Conservation (phyloP, 129 eudicot species). For the Centaurea solstitialis region DNA sequence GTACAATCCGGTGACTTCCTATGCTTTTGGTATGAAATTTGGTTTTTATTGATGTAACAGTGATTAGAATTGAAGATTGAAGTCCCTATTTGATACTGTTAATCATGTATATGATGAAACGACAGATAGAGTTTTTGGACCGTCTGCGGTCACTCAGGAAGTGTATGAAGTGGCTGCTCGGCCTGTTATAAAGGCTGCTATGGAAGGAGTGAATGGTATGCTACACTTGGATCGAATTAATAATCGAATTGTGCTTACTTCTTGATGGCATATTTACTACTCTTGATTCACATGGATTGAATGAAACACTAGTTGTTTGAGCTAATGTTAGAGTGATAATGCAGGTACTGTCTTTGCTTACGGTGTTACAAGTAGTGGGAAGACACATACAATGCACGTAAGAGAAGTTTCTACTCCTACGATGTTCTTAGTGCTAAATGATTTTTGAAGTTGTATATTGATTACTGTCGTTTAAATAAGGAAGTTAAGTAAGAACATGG, state of each 20-base stretch:
- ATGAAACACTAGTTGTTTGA: conserved; percentile 3
- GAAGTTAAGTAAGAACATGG: neutral
- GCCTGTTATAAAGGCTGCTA: conserved; percentile 91
- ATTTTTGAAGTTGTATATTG: neutral
- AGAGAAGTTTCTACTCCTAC: conserved; percentile 32
- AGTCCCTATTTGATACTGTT: conserved; percentile 3
- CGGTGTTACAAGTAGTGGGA: conserved; percentile 99
- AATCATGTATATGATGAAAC: conserved; percentile 15
- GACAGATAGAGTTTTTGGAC: conserved; percentile 90
- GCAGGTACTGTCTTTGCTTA: conserved; percentile 99
- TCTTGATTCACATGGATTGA: neutral
- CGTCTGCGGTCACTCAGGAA: conserved; percentile 70
- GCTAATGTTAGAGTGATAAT: conserved; percentile 30
- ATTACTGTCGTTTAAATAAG: neutral
- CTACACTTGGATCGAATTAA: conserved; percentile 3
- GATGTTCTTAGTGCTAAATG: conserved; percentile 6
- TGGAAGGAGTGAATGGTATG: conserved; percentile 97
- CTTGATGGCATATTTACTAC: neutral
- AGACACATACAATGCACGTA: conserved; percentile 99
- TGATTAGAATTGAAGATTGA: conserved; percentile 3
- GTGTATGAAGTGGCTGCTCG: conserved; percentile 96
- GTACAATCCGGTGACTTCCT: conserved; percentile 84
- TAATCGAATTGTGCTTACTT: neutral
- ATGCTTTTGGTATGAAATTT: conserved; percentile 74
- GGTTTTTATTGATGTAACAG: neutral